Base-by-base conservation (phyloP, 2,329 filamentous ascomycete species). In the Cephalotrichum gorgonifer region DNA sequence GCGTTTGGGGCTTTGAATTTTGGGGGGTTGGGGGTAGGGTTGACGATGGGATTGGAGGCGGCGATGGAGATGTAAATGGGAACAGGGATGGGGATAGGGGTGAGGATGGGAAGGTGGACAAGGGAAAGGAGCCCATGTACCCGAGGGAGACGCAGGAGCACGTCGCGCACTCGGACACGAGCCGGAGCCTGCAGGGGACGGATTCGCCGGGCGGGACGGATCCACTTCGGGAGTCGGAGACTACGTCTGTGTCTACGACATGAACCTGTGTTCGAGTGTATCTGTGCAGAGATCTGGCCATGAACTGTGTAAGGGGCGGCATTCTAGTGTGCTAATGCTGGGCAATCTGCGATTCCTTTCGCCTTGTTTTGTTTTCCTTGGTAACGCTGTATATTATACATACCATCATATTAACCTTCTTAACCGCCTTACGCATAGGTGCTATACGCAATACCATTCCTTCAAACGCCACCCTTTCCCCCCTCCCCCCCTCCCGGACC, bases 121-220 rank as follows among this genome's bases (percentile, higher is more conserved):
- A 48, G 41, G 45, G 41, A 4, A 43, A 43, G 41, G 22, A 11
- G 41, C 41, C 41, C 15, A 23, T 15, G 22, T 39, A 20, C 17
- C 35, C 35, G n/a, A 17, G 15, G 35, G 15, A 39, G 17, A 22
- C 35, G n/a, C 35, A 4, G 3, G 6, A 11, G 46, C 30, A 47
- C n/a, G 54, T 52, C 33, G 56, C 60, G 3, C 65, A 60, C 54
- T 69, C 64, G 1, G 66, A 67, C 53, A 57, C 65, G 20, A 66
- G 65, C 50, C 60, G 59, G 35, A 69, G 66, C 51, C 52, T 67
- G 55, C 58, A 62, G 27, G 66, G 67, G 39, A 58, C 58, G 1
- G 65, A 62, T 31, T 67, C 64, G 8, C 67, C 64, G 43, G 60
- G 59, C 27, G 64, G 61, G 4, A 61, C 61, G 15, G 59, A 43